These are phyloP conservation scores for Fibroporia radiculosa DNA, from an alignment of 768 basidiomycete genomes.

Conservation along the genomic window DNA sequence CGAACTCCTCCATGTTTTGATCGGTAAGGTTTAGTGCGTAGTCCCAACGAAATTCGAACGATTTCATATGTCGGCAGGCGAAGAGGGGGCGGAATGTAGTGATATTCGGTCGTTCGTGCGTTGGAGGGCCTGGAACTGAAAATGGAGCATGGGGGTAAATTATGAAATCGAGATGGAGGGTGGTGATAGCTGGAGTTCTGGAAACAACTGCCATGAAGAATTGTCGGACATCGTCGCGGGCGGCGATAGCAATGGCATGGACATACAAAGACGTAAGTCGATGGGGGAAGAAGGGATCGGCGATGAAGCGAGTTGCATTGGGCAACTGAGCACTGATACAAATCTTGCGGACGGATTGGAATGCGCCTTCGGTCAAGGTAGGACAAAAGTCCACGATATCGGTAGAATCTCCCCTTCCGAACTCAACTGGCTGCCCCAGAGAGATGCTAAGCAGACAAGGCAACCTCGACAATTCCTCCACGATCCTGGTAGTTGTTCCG, in stretches of 20 bases:
- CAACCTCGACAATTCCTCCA: conserved; percentile 39
- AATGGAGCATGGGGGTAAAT: conserved; percentile 13
- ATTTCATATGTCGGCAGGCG: conserved; percentile 19
- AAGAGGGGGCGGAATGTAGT: conserved; percentile 31
- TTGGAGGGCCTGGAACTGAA: conserved; percentile 8
- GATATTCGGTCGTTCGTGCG: conserved; percentile 24
- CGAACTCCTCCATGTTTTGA: conserved; percentile 21
- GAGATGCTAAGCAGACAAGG: conserved; percentile 36
- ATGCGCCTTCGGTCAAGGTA: conserved; percentile 35
- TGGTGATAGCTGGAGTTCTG: conserved; percentile 37
- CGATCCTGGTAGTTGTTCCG: conserved; percentile 36
- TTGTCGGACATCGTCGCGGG: conserved; percentile 31
- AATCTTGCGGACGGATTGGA: conserved; percentile 43
- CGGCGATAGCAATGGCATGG: conserved; percentile 39
- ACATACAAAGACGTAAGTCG: conserved; percentile 44
- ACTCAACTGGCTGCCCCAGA: conserved; percentile 36
- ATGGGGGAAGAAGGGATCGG: conserved; percentile 23
- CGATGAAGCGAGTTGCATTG: conserved; percentile 31
- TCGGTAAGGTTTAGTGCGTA: conserved; percentile 21
- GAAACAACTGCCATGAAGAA: conserved; percentile 37
- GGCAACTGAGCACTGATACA: conserved; percentile 34
- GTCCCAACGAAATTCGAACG: conserved; percentile 30
- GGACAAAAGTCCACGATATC: conserved; percentile 42
- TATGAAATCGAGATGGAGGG: conserved; percentile 33
- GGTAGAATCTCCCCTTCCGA: conserved; percentile 36